A percentile compares a stretch with the other conserved stretches of the same genome.
These are phyloP conservation scores for Teunomyces aglyptinius DNA, from an alignment of 805 yeast genomes.

Conservation along the genomic window DNA sequence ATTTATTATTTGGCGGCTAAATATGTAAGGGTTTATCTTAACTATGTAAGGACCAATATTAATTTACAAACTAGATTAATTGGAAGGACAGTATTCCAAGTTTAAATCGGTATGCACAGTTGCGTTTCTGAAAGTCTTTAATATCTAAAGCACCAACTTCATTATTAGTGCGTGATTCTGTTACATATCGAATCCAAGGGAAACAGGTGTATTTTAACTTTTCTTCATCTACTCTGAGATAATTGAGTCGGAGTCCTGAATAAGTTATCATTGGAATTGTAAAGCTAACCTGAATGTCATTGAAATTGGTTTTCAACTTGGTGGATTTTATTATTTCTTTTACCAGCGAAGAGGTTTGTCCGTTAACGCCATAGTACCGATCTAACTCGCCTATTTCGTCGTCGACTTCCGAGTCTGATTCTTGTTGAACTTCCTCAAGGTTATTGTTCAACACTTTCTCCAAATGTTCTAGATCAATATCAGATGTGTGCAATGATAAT, in stretches of 20 bases:
- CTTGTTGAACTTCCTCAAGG: not conserved
- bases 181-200: slow-evolving; percentile 72
- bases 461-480: slow-evolving; percentile 6
- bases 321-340: slow-evolving; percentile 14
- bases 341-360: slow-evolving; percentile 29
- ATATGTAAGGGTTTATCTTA: not conserved
- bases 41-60: not conserved
- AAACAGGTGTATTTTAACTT: slow-evolving; percentile 62
- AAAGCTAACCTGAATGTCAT: slow-evolving; percentile 29
- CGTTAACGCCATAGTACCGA: slow-evolving; percentile 35
- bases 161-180: slow-evolving; percentile 7
- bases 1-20: not conserved
- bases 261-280: slow-evolving; percentile 51
- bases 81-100: slow-evolving; percentile 20
- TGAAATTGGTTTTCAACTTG: slow-evolving; percentile 11
- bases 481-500: slow-evolving; percentile 28
- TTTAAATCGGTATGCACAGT: slow-evolving; percentile 20
- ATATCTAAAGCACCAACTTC: not conserved
- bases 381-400: slow-evolving; percentile 19
- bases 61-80: not conserved
- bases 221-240: slow-evolving; percentile 63
- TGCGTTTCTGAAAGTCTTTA: not conserved
- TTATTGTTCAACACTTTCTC: slow-evolving; percentile 13
- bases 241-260: slow-evolving; percentile 66
- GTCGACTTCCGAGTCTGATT: slow-evolving; percentile 8